Percentiles rank a stretch among this genome's conserved stretches.
Evolutionary conservation across 2,329 filamentous ascomycete species (phyloP).

Genomic region (Colletotrichum phormii): DNA sequence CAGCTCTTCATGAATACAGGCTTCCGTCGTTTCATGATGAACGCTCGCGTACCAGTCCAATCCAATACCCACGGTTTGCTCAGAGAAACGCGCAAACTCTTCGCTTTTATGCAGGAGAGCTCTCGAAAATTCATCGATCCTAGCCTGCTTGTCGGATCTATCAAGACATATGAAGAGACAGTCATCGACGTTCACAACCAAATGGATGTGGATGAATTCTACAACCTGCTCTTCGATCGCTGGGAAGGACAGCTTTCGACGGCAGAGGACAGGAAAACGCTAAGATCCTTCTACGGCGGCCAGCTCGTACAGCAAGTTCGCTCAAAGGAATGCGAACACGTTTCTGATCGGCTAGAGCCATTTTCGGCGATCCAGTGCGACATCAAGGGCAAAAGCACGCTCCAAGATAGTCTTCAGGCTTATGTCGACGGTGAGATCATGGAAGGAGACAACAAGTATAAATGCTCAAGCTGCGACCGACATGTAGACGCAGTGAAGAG

Average conservation of each 20-base stretch:
- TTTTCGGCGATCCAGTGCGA: conserved; percentile 97
- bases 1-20: conserved; percentile 96
- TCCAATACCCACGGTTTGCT: conserved; percentile 75
- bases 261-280: conserved; percentile 74
- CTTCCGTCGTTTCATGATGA: conserved; percentile 87
- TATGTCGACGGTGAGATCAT: conserved; percentile 97
- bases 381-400: conserved; percentile 87
- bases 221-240: conserved; percentile 90
- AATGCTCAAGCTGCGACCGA: conserved; percentile 88
- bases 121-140: conserved; percentile 81
- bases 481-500: conserved; percentile 95
- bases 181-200: conserved; percentile 89
- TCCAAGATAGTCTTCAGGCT: conserved; percentile 91
- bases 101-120: conserved; percentile 87
- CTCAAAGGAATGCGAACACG: conserved; percentile 92
- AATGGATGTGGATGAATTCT: conserved; percentile 99
- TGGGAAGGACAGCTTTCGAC: conserved; percentile 85
- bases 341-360: conserved; percentile 89
- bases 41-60: conserved; percentile 66
- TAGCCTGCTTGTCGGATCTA: conserved; percentile 75
- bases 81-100: conserved; percentile 81
- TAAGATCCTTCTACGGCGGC: conserved; percentile 90
- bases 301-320: conserved; percentile 95
- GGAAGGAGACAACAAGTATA: conserved; percentile 99
- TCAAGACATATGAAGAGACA: conserved; percentile 85